Evolutionary conservation across 176 grass and related monocot genomes (phyloP), one percentile per base, ranked within the genome.

Genomic region (Zea luxurians): DNA sequence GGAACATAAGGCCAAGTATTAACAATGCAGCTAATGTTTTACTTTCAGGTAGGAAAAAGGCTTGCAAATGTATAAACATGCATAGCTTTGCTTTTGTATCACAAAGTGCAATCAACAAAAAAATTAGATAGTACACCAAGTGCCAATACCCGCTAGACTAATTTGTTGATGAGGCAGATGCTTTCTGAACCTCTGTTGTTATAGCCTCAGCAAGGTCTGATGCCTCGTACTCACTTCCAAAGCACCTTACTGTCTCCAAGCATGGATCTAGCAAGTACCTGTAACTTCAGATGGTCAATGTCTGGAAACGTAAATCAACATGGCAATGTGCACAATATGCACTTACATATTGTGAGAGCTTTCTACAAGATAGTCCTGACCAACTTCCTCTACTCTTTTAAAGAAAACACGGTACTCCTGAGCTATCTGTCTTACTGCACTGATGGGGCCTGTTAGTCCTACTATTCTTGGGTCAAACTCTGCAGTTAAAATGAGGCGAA

Each of bases 331-430:
- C 48, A 57, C 3, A 54, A 50, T 38, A 34, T 36, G 53, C 20
- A 41, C 71, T 86, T 94, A 94, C 96, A 98, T 89, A 71, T 90
- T 92, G 77, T 89, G 90, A 64, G 89, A 99, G 79, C 77, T 87
- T 84, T 99, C 89, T 36, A 99, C 87, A 89, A 99, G 88, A 80
- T 95, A 95, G 75, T 95, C 91, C 89, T 89, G 91, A 55, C 88
- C 92, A 62, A 89, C 62, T 87, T 92, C 92, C 74, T 94, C 88
- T 83, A 90, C 83, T 73, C 75, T 99, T 77, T 88, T 92, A 44
- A 99, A 99, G 90, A 86, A 99, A 81, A 92, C 88, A 49, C 92
- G 89, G 73, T 95, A 99, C 75, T 99, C 92, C 80, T 99, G 96
- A 60, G 96, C 89, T 13, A 90, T 84, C 83, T 98, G 87, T 91